phyloP scores from a whole-genome alignment of 2,329 filamentous ascomycete species.

The Pseudopyricularia cyperi region DNA sequence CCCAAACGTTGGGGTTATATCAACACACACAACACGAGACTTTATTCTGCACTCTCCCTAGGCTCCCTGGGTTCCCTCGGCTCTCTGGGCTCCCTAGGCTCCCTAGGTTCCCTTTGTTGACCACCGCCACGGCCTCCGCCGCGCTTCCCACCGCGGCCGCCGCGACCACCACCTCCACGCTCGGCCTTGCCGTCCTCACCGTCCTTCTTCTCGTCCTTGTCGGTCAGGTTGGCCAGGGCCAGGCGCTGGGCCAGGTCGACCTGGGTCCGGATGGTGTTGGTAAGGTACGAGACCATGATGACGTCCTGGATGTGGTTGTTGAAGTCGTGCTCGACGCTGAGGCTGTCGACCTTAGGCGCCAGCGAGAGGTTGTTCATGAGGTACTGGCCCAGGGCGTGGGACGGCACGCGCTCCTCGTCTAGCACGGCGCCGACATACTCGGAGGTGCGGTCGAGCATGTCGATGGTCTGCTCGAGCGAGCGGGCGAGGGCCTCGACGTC shows the following conservation, averaged over 20 bases:
- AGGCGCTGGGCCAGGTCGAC: slow-evolving; percentile 95
- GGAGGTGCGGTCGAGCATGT: slow-evolving; percentile 80
- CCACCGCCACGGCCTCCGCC: slow-evolving; percentile 33
- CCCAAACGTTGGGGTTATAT: neutral
- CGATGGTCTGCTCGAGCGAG: slow-evolving; percentile 75
- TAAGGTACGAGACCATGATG: slow-evolving; percentile 92
- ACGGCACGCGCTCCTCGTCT: slow-evolving; percentile 83
- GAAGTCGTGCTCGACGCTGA: slow-evolving; percentile 92
- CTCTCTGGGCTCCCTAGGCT: slow-evolving; percentile 36
- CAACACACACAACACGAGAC: neutral
- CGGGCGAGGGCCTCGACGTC: slow-evolving; percentile 84
- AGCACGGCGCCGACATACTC: slow-evolving; percentile 89
- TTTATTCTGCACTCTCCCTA: slow-evolving; percentile 15
- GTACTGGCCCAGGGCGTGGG: slow-evolving; percentile 85
- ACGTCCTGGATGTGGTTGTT: slow-evolving; percentile 99
- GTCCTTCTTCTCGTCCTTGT: slow-evolving; percentile 29
- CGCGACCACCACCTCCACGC: slow-evolving; percentile 30
- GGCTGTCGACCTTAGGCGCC: slow-evolving; percentile 84
- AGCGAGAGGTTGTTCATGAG: slow-evolving; percentile 87
- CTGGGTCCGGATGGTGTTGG: slow-evolving; percentile 97
- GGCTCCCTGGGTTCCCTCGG: slow-evolving; percentile 28
- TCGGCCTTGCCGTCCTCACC: slow-evolving; percentile 28
- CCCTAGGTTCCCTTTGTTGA: slow-evolving; percentile 31
- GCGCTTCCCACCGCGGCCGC: slow-evolving; percentile 13
- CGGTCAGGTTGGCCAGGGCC: slow-evolving; percentile 58